Conservation (phyloP, 148 eudicot species). For the Heliamphora exappendiculata region DNA sequence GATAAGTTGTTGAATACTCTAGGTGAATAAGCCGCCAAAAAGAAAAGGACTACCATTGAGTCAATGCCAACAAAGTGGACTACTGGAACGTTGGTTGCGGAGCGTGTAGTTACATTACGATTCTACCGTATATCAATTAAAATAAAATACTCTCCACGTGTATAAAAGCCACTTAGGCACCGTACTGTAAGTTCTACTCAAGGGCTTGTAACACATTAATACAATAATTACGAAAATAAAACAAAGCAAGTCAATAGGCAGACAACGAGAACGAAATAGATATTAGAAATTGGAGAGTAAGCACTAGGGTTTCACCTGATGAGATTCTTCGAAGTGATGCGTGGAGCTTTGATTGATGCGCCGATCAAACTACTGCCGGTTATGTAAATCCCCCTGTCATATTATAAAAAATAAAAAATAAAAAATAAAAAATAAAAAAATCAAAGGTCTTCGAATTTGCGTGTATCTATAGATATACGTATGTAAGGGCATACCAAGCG, state of each 20-base stretch:
- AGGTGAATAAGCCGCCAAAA: too few species aligned
- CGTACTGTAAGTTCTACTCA: too few species aligned
- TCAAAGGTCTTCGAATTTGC: not conserved
- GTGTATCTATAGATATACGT: too few species aligned
- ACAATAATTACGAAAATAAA: not conserved
- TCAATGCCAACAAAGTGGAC: too few species aligned
- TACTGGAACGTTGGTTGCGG: too few species aligned
- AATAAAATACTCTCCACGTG: too few species aligned
- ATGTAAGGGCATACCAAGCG: slow-evolving; percentile 51
- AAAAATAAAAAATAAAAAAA: not conserved
- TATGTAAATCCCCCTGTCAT: slow-evolving; percentile 78
- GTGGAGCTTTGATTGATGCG: slow-evolving; percentile 96
- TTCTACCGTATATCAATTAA: too few species aligned
- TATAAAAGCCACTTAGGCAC: too few species aligned
- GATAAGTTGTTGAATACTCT: too few species aligned
- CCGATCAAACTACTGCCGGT: slow-evolving; percentile 99
- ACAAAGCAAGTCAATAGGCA: not conserved
- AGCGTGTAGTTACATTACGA: too few species aligned
- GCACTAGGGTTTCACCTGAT: slow-evolving; percentile 48
- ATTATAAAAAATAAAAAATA: not conserved
- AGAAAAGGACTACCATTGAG: too few species aligned
- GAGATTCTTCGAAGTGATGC: slow-evolving; percentile 93
- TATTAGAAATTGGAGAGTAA: not conserved
- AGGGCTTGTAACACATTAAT: too few species aligned
- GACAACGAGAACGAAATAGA: not conserved